These are phyloP conservation scores for Penicillium dipodomyicola DNA, from an alignment of 495 filamentous ascomycete genomes.

Conservation along the genomic window DNA sequence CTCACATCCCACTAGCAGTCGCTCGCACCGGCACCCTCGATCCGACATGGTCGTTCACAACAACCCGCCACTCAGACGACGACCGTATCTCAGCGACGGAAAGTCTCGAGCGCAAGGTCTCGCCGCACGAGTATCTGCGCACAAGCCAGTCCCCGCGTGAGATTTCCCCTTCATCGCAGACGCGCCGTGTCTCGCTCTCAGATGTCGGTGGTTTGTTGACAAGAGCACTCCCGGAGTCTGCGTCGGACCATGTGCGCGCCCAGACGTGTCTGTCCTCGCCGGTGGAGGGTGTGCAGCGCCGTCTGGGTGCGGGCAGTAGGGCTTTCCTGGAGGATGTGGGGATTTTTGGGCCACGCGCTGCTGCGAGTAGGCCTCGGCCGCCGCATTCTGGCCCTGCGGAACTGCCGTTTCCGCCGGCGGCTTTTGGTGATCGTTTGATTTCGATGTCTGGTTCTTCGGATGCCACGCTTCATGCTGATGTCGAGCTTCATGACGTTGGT, in stretches of 20 bases:
- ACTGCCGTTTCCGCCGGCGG: not conserved
- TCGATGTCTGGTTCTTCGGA: slow-evolving; percentile 22
- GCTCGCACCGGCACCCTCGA: slow-evolving; percentile 31
- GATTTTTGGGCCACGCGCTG: slow-evolving; percentile 19
- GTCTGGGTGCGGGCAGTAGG: slow-evolving; percentile 41
- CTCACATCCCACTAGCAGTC: slow-evolving; percentile 22
- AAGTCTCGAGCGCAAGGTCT: slow-evolving; percentile 37
- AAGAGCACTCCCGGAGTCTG: not conserved
- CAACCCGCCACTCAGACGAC: slow-evolving; percentile 25
- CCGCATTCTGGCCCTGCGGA: not conserved
- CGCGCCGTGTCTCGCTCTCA: slow-evolving; percentile 60
- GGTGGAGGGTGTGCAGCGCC: slow-evolving; percentile 15
- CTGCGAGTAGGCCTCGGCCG: not conserved
- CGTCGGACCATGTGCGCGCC: not conserved
- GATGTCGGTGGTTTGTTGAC: slow-evolving; percentile 66
- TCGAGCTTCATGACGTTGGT: slow-evolving; percentile 55
- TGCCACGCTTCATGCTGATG: slow-evolving; percentile 21
- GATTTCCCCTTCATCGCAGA: slow-evolving; percentile 21
- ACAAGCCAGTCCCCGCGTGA: slow-evolving; percentile 30
- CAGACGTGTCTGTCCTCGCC: not conserved
- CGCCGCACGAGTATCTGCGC: slow-evolving; percentile 39
- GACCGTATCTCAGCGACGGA: slow-evolving; percentile 29
- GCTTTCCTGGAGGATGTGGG: slow-evolving; percentile 60
- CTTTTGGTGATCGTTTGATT: not conserved
- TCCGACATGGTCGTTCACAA: slow-evolving; percentile 35